Evolutionary conservation across 208 protist species (phyloP).

Genomic region (Acanthamoeba lenticulata): DNA sequence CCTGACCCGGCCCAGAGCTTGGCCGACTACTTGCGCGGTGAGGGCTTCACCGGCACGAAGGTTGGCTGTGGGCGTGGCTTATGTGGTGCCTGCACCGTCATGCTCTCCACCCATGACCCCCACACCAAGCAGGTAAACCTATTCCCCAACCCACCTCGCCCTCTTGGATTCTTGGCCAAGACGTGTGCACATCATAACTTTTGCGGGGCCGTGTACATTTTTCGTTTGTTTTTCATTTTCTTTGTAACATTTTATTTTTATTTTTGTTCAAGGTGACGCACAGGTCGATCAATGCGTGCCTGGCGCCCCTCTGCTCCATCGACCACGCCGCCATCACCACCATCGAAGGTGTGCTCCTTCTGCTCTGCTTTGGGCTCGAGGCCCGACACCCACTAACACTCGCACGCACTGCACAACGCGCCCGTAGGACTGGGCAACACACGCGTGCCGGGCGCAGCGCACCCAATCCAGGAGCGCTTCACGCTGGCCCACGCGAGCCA

Average conservation of each 20-base stretch:
- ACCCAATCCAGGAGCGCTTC: background rate
- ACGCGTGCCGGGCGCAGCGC: too few relatives aligned
- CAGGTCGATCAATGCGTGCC: background rate
- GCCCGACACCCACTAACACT: too few relatives aligned
- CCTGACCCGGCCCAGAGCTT: background rate
- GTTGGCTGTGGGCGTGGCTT: constrained; percentile 57
- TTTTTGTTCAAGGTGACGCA: background rate
- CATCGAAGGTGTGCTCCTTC: background rate
- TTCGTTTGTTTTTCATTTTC: background rate
- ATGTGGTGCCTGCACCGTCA: constrained; percentile 71
- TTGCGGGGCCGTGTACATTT: background rate
- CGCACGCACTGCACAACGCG: too few relatives aligned
- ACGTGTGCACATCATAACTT: background rate
- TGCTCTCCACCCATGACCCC: background rate
- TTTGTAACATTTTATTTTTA: background rate
- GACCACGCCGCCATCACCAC: background rate
- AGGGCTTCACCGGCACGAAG: constrained; percentile 67
- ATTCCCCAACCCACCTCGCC: too few relatives aligned
- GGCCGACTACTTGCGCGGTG: background rate
- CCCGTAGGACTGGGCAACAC: background rate
- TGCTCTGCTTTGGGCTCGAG: too few relatives aligned
- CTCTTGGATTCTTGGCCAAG: background rate
- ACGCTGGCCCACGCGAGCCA: background rate
- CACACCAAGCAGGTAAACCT: background rate
- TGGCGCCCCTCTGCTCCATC: background rate